Percentiles rank a stretch among this genome's conserved stretches.
Conservation (phyloP, 2,329 filamentous ascomycete genomes). For the Alternaria hordeiaustralica region DNA sequence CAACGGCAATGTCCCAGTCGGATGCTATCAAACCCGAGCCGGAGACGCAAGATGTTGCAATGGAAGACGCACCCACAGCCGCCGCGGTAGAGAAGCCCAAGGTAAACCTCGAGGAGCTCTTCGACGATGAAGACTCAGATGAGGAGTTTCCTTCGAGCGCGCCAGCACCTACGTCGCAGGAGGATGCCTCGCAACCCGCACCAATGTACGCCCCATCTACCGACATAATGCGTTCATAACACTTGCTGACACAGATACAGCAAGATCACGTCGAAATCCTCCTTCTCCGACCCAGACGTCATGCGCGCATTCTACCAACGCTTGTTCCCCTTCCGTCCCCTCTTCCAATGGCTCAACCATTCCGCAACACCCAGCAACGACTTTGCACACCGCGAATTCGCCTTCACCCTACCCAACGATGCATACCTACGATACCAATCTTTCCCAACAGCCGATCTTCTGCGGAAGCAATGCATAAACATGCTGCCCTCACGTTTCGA, state of each 20-base stretch:
- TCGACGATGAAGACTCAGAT: slow-evolving; percentile 64
- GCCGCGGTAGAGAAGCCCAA: slow-evolving; percentile 38
- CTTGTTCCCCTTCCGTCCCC: slow-evolving; percentile 89
- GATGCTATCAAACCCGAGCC: slow-evolving; percentile 35
- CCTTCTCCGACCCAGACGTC: slow-evolving; percentile 75
- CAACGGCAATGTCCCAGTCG: slow-evolving; percentile 49
- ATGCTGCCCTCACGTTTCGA: slow-evolving; percentile 94
- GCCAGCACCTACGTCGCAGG: slow-evolving; percentile 53
- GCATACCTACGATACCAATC: slow-evolving; percentile 92
- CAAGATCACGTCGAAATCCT: slow-evolving; percentile 50
- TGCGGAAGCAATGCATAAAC: slow-evolving; percentile 89
- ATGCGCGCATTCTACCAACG: slow-evolving; percentile 96
- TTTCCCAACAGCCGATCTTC: slow-evolving; percentile 70
- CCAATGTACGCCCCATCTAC: slow-evolving; percentile 44
- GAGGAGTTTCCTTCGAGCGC: slow-evolving; percentile 65
- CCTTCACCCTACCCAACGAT: slow-evolving; percentile 91
- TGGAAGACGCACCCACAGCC: slow-evolving; percentile 39
- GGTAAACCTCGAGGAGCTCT: slow-evolving; percentile 63
- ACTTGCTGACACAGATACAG: slow-evolving; percentile 30
- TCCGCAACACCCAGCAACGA: slow-evolving; percentile 83
- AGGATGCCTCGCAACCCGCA: slow-evolving; percentile 47
- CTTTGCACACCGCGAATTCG: slow-evolving; percentile 93
- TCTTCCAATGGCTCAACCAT: slow-evolving; percentile 99
- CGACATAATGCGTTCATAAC: neutral
- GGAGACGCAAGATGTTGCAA: slow-evolving; percentile 38